Base-by-base conservation (phyloP, 768 basidiomycete species). In the Fibroporia radiculosa region DNA sequence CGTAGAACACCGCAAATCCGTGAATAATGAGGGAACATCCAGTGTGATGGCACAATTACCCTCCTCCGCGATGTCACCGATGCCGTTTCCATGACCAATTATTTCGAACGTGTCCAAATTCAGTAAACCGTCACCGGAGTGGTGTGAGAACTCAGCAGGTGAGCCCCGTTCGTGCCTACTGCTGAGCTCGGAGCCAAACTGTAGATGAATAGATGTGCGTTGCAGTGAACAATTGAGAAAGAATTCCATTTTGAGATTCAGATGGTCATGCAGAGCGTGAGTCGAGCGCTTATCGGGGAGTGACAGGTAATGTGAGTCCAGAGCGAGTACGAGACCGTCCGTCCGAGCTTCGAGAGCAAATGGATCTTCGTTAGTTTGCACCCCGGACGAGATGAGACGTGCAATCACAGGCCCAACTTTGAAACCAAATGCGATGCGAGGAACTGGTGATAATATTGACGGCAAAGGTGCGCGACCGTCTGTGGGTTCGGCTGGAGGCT, bases 51-150 rank as follows among this genome's bases (percentile, higher is more conserved):
- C 57, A 28, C 56, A 60, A 24, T 63, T 66, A 26, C 62, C 56
- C 32, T 75, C 71, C 31, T 78, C 76, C 33, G 66, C 66, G 31
- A 80, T 67, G 31, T 67, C 65, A 10, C 78, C 82, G 6, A 73
- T 56, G 14, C 72, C 73, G 47, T 65, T 66, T 2, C 73, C 72
- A 4, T 54, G 56, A 4, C 70, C 74, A 29, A 46, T 57, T 18
- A 74, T 50, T 51, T 84, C 76, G 11, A 86, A 42, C 0, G 69
- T 62, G 32, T 83, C 84, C 34, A 84, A 51, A 3, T 78, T 79
- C 12, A 84, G 52, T 2, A 85, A 47, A 62, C 68, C 36, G 23
- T 61, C 59, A 20, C 51, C 53, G 5, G 58, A 50, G 14, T 57
- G 53, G 12, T 36, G 14, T 10, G 43, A 40, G 23, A 24, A 27